These are phyloP conservation scores for Kalaharituber pfeilii DNA, from an alignment of 2,329 filamentous ascomycete species.

Conservation along the genomic window DNA sequence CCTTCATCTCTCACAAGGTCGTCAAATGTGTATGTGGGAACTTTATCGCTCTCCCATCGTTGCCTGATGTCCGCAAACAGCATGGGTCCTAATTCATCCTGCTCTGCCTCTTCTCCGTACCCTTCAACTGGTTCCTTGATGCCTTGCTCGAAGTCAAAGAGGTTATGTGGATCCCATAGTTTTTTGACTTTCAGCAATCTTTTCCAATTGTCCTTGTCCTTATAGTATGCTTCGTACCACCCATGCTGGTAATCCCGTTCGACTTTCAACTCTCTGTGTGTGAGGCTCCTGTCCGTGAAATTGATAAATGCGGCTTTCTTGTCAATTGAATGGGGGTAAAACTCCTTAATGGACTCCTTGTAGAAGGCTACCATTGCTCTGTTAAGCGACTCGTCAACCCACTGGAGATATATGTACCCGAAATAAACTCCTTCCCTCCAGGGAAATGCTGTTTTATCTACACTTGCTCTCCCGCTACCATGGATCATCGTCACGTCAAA, in stretches of 20 bases:
- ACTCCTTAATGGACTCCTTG: neutral
- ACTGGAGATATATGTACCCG: neutral
- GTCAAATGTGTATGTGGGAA: too few relatives aligned
- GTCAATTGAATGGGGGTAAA: neutral
- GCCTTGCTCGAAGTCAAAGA: neutral
- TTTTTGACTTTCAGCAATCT: slow-evolving; percentile 25
- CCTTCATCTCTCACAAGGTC: too few relatives aligned
- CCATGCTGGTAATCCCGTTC: too few relatives aligned
- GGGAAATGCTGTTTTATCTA: neutral
- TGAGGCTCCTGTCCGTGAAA: neutral
- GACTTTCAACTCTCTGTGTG: too few relatives aligned
- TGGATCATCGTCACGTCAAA: neutral
- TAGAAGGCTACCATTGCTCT: neutral
- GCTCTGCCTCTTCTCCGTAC: too few relatives aligned
- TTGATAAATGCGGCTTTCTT: neutral
- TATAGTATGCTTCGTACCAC: slow-evolving; percentile 32
- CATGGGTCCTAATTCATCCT: too few relatives aligned
- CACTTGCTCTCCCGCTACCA: neutral
- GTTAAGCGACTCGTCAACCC: neutral
- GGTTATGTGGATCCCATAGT: slow-evolving; percentile 24
- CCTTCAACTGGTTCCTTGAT: neutral
- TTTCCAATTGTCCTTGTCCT: slow-evolving; percentile 25
- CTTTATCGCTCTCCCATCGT: too few relatives aligned
- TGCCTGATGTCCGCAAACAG: too few relatives aligned
- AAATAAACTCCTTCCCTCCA: neutral